These are phyloP conservation scores for Oryza punctata DNA, from an alignment of 176 grass and related monocot genomes.

Conservation along the genomic window DNA sequence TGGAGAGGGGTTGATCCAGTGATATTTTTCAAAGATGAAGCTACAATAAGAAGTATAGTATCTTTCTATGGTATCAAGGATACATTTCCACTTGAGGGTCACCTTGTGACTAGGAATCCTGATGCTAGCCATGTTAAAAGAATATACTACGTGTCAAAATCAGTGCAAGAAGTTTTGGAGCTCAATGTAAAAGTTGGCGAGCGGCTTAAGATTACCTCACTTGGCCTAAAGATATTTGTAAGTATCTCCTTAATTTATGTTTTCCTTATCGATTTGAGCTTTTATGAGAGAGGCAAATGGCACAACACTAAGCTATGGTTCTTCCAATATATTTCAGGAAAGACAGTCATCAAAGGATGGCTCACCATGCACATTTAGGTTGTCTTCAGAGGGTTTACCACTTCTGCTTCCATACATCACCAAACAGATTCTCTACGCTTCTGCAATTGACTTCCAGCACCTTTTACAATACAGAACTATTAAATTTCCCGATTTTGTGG, in stretches of 20 bases:
- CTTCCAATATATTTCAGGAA: conserved; percentile 63
- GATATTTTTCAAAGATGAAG: conserved; percentile 85
- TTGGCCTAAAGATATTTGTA: conserved; percentile 98
- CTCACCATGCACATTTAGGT: conserved; percentile 74
- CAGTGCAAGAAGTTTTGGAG: conserved; percentile 71
- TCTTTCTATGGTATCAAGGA: conserved; percentile 83
- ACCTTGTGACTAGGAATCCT: conserved; percentile 85
- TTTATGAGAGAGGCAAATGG: background rate
- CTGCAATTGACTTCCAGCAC: conserved; percentile 73
- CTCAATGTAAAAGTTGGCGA: conserved; percentile 82
- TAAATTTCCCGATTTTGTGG: conserved; percentile 87
- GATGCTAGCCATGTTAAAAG: conserved; percentile 85
- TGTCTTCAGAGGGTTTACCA: conserved; percentile 93
- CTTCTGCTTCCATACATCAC: conserved; percentile 85
- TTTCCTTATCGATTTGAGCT: background rate
- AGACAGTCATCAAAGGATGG: conserved; percentile 78
- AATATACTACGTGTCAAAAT: conserved; percentile 94
- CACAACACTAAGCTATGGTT: background rate
- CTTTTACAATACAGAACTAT: conserved; percentile 82
- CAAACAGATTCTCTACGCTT: conserved; percentile 76
- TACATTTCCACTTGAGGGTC: conserved; percentile 74
- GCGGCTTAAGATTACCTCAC: conserved; percentile 86
- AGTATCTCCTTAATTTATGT: conserved; percentile 37
- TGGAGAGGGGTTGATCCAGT: conserved; percentile 98
- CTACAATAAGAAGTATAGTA: conserved; percentile 68